Evolutionary conservation across 331 rosid species (phyloP), one percentile per base, ranked within the genome.

Genomic region (Phaseolus coccineus): DNA sequence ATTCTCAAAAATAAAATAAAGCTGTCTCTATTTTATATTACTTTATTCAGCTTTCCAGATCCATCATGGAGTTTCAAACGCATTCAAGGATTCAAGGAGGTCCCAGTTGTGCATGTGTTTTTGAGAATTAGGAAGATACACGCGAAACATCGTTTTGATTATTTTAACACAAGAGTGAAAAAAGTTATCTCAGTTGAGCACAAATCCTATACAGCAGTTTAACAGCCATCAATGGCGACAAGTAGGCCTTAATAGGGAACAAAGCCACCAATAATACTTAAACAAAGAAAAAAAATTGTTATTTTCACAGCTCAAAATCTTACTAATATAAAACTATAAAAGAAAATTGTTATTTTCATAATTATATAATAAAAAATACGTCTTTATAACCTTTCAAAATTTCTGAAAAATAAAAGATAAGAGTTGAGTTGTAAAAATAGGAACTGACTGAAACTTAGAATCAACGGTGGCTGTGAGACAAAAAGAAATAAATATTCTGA

Each of bases 141-240:
- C 52, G 66, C 67, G 77, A 78, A 73, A 72, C 39, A 56, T 47
- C 76, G 39, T 6, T 33, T 15, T 11, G 33, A 35, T 33, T 77
- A 59, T 47, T 70, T 76, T 80, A 65, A 63, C 62, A 1, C 16
- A 30, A 53, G 15, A 66, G 27, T 1, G 10, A 0, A 14, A 16
- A 27, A 70, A 22, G 40, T 13, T 71, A 33, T 55, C 62, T 68
- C 64, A 37, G 42, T 63, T 24, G 46, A 77, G 42, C 35, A 64
- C 30, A 16, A 76, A 69, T 71, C 15, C 42, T 65, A 35, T 46
- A 56, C 76, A 51, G 85, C 80, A 71, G 88, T 68, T 86, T 87
- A 88, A 83, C 85, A 76, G 82, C 87, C 84, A 74, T 79, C 52
- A 79, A 84, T 77, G 83, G 85, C 53, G 82, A 79, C 79, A 73